phyloP scores from a whole-genome alignment of 805 yeast species.

The Pichia membranifaciens region DNA sequence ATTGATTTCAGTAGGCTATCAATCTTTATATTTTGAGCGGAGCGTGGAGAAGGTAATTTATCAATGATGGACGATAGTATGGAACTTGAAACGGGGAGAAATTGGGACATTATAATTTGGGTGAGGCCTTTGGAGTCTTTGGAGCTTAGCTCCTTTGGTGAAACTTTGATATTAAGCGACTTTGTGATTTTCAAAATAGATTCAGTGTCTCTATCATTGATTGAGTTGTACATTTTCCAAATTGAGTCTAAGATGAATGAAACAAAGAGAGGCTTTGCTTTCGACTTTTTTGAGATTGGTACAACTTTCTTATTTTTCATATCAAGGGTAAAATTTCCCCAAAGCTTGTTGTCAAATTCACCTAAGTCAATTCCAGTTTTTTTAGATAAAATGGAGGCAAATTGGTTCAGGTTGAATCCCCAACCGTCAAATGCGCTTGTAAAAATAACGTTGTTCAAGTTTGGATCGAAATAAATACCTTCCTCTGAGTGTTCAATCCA shows the following conservation, averaged over 20 bases:
- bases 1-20: slow-evolving; percentile 59
- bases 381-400: slow-evolving; percentile 77
- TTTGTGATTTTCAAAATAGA: slow-evolving; percentile 68
- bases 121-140: slow-evolving; percentile 66
- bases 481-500: slow-evolving; percentile 73
- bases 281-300: slow-evolving; percentile 54
- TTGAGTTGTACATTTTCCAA: slow-evolving; percentile 83
- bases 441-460: slow-evolving; percentile 81
- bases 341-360: slow-evolving; percentile 74
- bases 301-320: slow-evolving; percentile 83
- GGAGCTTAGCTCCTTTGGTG: slow-evolving; percentile 72
- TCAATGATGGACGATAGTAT: slow-evolving; percentile 79
- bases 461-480: slow-evolving; percentile 82
- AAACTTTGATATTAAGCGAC: slow-evolving; percentile 60
- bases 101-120: slow-evolving; percentile 72
- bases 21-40: slow-evolving; percentile 68
- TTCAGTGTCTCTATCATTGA: slow-evolving; percentile 61
- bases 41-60: slow-evolving; percentile 74
- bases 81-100: slow-evolving; percentile 91
- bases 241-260: slow-evolving; percentile 81
- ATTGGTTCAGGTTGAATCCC: slow-evolving; percentile 91
- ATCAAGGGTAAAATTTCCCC: slow-evolving; percentile 93
- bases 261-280: slow-evolving; percentile 76
- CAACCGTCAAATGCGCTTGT: slow-evolving; percentile 94
- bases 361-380: slow-evolving; percentile 80